Evolutionary conservation across 2,329 filamentous ascomycete genomes (phyloP).

Genomic region (Thelonectria rubi): DNA sequence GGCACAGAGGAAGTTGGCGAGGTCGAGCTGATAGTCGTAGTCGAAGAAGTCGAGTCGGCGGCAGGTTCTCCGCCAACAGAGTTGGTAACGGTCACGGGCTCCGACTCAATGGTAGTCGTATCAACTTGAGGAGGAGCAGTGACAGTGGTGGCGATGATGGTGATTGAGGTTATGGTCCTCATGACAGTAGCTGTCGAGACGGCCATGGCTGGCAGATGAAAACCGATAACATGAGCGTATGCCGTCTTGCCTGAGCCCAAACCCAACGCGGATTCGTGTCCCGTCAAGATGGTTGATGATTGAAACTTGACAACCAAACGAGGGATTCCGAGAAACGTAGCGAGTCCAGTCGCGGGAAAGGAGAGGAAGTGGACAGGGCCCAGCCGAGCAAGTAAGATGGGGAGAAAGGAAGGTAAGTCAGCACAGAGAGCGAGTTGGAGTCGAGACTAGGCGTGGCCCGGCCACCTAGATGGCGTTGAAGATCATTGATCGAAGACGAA

Average conservation of each 20-base stretch:
- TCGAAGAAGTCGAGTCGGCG: slow-evolving; percentile 17
- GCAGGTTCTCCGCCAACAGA: background rate
- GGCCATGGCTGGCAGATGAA: slow-evolving; percentile 17
- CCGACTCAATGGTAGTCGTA: slow-evolving; percentile 9
- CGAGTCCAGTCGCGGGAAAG: slow-evolving; percentile 47
- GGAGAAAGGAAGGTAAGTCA: slow-evolving; percentile 17
- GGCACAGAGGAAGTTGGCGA: background rate
- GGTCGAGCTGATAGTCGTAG: background rate
- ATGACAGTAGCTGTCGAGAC: slow-evolving; percentile 24
- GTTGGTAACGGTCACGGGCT: slow-evolving; percentile 1
- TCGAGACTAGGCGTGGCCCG: slow-evolving; percentile 37
- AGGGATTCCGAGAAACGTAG: slow-evolving; percentile 40
- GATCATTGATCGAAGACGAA: slow-evolving; percentile 36
- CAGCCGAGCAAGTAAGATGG: slow-evolving; percentile 23
- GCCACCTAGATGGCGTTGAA: slow-evolving; percentile 38
- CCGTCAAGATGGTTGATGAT: slow-evolving; percentile 55
- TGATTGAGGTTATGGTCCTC: slow-evolving; percentile 25
- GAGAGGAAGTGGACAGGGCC: slow-evolving; percentile 19
- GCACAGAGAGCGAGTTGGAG: slow-evolving; percentile 28
- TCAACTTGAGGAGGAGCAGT: background rate
- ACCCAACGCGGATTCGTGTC: slow-evolving; percentile 27
- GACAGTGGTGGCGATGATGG: slow-evolving; percentile 17
- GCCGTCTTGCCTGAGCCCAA: background rate
- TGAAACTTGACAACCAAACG: slow-evolving; percentile 54
- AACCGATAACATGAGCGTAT: slow-evolving; percentile 16